Evolutionary conservation across 495 filamentous ascomycete genomes (phyloP).

Genomic region (Ascodesmis nigricans): DNA sequence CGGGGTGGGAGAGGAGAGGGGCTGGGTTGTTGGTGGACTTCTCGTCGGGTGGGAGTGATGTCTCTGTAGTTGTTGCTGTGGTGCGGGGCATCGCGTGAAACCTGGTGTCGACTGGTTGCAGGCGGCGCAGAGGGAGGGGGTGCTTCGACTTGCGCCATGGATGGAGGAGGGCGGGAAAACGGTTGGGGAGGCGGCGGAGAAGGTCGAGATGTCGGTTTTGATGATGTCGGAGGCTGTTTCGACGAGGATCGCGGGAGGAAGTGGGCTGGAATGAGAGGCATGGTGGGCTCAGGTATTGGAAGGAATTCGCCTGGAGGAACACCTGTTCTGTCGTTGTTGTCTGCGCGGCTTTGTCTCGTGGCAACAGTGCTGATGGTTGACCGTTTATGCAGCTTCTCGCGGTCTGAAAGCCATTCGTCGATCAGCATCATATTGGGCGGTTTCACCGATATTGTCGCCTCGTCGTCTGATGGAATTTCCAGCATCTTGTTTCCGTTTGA

Average conservation of each 20-base stretch:
- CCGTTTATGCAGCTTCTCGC: constrained; percentile 14
- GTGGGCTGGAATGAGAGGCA: constrained; percentile 2
- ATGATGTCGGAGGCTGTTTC: no score
- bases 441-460: no score
- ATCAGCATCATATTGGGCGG: no score
- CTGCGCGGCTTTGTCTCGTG: constrained; percentile 5
- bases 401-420: constrained; percentile 17
- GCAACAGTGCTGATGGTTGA: constrained; percentile 13
- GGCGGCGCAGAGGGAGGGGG: constrained; percentile 1
- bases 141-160: background rate
- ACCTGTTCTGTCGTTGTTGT: constrained; percentile 6
- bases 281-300: background rate
- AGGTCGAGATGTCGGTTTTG: constrained; percentile 1
- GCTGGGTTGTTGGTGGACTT: no score
- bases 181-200: constrained; percentile 5
- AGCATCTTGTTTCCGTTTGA: no score
- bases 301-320: constrained; percentile 11
- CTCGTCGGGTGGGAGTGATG: no score
- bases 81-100: no score
- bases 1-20: no score
- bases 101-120: background rate
- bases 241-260: no score
- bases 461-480: no score
- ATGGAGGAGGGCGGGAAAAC: constrained; percentile 6
- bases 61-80: no score